Base-by-base conservation (phyloP, 768 basidiomycete species). In the Macrolepiota dolichaula region DNA sequence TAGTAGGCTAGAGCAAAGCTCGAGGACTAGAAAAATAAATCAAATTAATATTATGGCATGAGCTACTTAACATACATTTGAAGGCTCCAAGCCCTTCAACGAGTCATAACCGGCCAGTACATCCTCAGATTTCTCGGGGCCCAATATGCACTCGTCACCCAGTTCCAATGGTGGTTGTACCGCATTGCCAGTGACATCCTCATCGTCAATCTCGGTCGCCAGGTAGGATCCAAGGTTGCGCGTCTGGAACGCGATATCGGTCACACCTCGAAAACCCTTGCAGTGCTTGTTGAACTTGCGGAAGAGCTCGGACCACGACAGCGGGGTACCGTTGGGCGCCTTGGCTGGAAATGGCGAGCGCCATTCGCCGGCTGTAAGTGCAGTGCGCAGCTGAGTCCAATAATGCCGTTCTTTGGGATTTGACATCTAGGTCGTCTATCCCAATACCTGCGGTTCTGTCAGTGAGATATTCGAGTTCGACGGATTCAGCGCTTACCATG, bases 281-380 rank as follows among this genome's bases (percentile, higher is more conserved):
- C 87, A 89, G 65, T 95, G 93, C 64, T 95, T 95, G 70, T 89
- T 87, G 76, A 92, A 93, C 73, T 95, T 95, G 64, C 91, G 83
- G 42, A 94, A 73, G 12, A 94, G 82, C 68, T 92, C 89, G 1
- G 85, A 78, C 93, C 93, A 95, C 11, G 86, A 76, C 15, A 94
- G 71, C 3, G 71, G 65, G 0, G 67, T 62, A 13, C 82, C 87
- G 32, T 83, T 82, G 32, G 79, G 80, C 0, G 82, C 74, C 65
- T 81, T 89, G 3, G 87, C 89, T 0, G 92, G 91, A 27, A 71
- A 70, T 2, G 74, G 63, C 5, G 87, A 75, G 13, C 84, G 74
- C 93, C 93, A 95, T 64, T 83, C 77, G 7, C 93, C 93, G 0
- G 85, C 85, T 2, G 89, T 86, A 56, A 94, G 81, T 0, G 85